Conservation (phyloP, 208 protist species). For the Trypanosomatidae sp. region DNA sequence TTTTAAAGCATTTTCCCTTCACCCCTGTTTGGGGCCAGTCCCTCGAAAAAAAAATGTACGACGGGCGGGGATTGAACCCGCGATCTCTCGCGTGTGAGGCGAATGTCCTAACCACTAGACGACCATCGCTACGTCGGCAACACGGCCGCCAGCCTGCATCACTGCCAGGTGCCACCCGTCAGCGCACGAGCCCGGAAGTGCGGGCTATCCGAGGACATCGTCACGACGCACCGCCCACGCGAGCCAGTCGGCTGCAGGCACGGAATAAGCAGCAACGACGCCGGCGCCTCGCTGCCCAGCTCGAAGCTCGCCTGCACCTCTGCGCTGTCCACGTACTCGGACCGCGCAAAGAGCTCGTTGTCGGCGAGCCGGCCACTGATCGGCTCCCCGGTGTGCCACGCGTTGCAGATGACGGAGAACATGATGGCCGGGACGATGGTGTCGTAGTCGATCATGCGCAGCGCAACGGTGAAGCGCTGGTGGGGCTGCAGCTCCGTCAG, state of each 20-base stretch:
- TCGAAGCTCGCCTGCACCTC: slow-evolving; percentile 63
- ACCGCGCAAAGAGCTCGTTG: slow-evolving; percentile 52
- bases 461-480: slow-evolving; percentile 60
- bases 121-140: no score
- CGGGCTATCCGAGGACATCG: slow-evolving; percentile 35
- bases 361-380: slow-evolving; percentile 52
- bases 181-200: no score
- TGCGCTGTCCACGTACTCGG: slow-evolving; percentile 63
- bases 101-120: slow-evolving; percentile 96
- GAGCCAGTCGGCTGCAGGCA: slow-evolving; percentile 81
- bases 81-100: slow-evolving; percentile 94
- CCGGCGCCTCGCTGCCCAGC: slow-evolving; percentile 33
- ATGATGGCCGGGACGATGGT: slow-evolving; percentile 61
- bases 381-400: slow-evolving; percentile 44
- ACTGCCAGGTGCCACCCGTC: no score
- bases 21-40: no score
- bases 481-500: slow-evolving; percentile 42
- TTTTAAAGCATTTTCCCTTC: no score
- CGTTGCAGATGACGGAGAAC: slow-evolving; percentile 64
- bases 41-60: no score
- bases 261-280: slow-evolving; percentile 76
- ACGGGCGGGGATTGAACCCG: slow-evolving; percentile 93
- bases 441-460: slow-evolving; percentile 59
- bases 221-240: slow-evolving; percentile 49
- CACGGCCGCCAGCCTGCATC: no score